Base-by-base conservation (phyloP, 805 yeast species). In the Kodamaea laetipori region DNA sequence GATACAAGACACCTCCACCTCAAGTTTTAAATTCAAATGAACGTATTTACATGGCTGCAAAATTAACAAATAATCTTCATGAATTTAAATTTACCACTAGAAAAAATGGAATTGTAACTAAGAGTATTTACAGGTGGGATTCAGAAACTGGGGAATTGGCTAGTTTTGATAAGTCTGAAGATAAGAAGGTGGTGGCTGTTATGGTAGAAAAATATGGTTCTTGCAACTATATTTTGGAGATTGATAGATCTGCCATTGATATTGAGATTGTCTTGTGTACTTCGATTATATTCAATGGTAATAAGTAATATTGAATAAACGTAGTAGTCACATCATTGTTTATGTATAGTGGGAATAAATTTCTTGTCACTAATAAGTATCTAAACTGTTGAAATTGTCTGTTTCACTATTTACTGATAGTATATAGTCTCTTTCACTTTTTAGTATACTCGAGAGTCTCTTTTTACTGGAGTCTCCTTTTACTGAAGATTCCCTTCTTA, bases 31-130 rank as follows among this genome's bases (percentile, higher is more conserved):
- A n/a, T 30, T 13, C 40, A 15, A 42, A 19, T 30, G 13, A 34
- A 37, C 18, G 44, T n/a, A 43, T 52, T 3, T 35, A 46, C 37
- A 37, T 52, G 30, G 48, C 52, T 32, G 46, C 51, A 0, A 54
- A 53, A 32, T 42, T 56, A 12, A 28, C 42, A 3, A 39, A 21
- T 31, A 25, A 46, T 11, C 25, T 39, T 11, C 40, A 41, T 19
- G 53, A 49, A 35, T 43, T 47, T 26, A 39, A 43, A 16, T 28
- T 51, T 17, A 39, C 30, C 12, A 42, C 24, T 5, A 26, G 24
- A 6, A 34, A 19, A 43, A 33, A 32, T 31, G 32, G 43, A 17
- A 24, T 12, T 18, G 11, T 21, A 38, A 39, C 16, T 45, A 46
- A 35, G 16, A 33, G 6, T 45, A 51, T 54, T 15, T 37, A 13